Evolutionary conservation across 1,139 yeast genomes (phyloP).

Genomic region (Sugiyamaella sp.): DNA sequence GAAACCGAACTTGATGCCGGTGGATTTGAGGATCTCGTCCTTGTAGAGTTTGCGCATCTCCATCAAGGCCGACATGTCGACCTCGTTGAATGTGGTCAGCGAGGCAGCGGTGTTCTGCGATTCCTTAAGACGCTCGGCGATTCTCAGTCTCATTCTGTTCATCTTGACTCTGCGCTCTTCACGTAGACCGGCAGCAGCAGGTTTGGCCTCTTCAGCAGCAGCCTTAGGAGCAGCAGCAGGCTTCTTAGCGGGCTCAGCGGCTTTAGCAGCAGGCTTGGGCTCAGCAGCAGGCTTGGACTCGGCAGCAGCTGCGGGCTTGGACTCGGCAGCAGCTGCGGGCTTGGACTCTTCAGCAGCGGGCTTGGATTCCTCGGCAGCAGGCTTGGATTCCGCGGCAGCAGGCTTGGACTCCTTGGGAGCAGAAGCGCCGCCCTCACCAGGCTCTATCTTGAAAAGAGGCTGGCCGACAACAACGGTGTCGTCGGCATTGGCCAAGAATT

Average conservation of each 20-base stretch:
- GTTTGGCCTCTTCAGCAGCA: constrained; percentile 41
- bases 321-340: constrained; percentile 30
- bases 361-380: constrained; percentile 39
- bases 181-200: constrained; percentile 65
- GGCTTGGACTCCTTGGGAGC: constrained; percentile 33
- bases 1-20: constrained; percentile 95
- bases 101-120: constrained; percentile 99
- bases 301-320: constrained; percentile 32
- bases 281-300: constrained; percentile 33
- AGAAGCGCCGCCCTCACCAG: constrained; percentile 66
- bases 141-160: constrained; percentile 99
- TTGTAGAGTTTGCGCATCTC: constrained; percentile 96
- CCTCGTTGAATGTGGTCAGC: constrained; percentile 96
- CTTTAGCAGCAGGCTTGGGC: constrained; percentile 4
- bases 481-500: constrained; percentile 79
- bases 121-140: constrained; percentile 98
- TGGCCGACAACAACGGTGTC: constrained; percentile 98
- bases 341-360: constrained; percentile 32
- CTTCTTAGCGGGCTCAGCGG: constrained; percentile 23
- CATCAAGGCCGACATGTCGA: constrained; percentile 90
- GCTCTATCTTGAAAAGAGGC: constrained; percentile 85
- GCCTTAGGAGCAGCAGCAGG: constrained; percentile 42
- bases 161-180: constrained; percentile 91
- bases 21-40: constrained; percentile 93
- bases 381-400: constrained; percentile 39